These are phyloP conservation scores for Aspergillus olivimuriae DNA, from an alignment of 495 filamentous ascomycete species.

Conservation along the genomic window DNA sequence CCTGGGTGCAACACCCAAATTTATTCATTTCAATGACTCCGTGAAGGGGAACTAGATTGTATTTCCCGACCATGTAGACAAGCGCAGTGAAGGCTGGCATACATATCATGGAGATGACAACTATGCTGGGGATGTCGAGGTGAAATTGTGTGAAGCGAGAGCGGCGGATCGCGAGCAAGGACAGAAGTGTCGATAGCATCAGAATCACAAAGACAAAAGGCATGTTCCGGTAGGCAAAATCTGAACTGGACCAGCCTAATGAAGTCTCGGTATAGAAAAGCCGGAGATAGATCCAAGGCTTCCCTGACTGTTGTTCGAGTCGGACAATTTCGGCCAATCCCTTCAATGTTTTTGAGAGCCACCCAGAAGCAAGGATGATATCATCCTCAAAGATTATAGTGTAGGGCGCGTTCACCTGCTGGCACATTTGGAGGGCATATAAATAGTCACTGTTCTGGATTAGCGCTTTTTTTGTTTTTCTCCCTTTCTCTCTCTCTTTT, in stretches of 20 bases:
- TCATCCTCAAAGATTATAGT: slow-evolving; percentile 43
- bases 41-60: slow-evolving; percentile 30
- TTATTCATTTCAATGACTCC: slow-evolving; percentile 34
- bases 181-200: slow-evolving; percentile 10
- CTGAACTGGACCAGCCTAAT: slow-evolving; percentile 29
- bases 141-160: slow-evolving; percentile 11
- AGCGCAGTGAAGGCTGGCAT: slow-evolving; percentile 37
- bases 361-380: slow-evolving; percentile 41
- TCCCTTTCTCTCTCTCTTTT: too few species aligned
- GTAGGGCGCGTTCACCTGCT: slow-evolving; percentile 32
- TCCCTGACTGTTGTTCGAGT: slow-evolving; percentile 3
- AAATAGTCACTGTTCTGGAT: slow-evolving; percentile 29
- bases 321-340: slow-evolving; percentile 25
- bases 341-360: slow-evolving; percentile 35
- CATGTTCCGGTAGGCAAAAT: slow-evolving; percentile 34
- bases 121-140: slow-evolving; percentile 27
- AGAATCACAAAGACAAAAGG: slow-evolving; percentile 27
- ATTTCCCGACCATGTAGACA: slow-evolving; percentile 41
- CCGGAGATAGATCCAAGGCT: slow-evolving; percentile 41
- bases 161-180: slow-evolving; percentile 12
- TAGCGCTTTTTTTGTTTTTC: too few species aligned
- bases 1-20: slow-evolving; percentile 42
- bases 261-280: slow-evolving; percentile 44
- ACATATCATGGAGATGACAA: slow-evolving; percentile 29
- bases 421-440: slow-evolving; percentile 35